A percentile compares a stretch with the other conserved stretches of the same genome.
phyloP scores from a whole-genome alignment of 768 basidiomycete genomes.

The Tulasnella sp. region DNA sequence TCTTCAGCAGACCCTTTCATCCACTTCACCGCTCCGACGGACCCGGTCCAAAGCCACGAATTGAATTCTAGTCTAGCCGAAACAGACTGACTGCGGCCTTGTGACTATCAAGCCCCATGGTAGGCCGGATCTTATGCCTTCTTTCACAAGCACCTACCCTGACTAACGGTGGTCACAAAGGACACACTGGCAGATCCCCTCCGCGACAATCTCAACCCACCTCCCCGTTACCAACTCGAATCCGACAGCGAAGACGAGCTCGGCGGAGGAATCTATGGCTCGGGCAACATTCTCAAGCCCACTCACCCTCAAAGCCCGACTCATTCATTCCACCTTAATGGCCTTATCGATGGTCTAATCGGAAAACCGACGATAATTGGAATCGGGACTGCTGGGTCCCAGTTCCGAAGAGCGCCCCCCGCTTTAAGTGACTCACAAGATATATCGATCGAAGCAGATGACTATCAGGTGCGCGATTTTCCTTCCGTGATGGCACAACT shows the following conservation, averaged over 20 bases:
- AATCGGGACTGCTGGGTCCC: neutral
- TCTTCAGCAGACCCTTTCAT: neutral
- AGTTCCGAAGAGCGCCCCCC: neutral
- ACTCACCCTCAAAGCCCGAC: neutral
- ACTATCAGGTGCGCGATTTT: neutral
- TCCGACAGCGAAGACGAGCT: slow-evolving; percentile 15
- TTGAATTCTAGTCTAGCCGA: neutral
- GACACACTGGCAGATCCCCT: neutral
- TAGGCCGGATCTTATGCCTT: neutral
- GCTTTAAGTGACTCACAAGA: neutral
- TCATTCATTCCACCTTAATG: neutral
- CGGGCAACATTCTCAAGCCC: neutral
- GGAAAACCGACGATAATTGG: neutral
- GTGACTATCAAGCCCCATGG: neutral
- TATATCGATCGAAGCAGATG: neutral
- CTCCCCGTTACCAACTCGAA: slow-evolving; percentile 1
- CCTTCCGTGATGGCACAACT: neutral
- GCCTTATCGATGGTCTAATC: neutral
- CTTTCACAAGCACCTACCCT: neutral
- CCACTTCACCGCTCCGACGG: neutral
- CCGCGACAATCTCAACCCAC: neutral
- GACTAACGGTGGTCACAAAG: neutral
- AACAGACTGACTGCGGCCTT: neutral
- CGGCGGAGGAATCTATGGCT: neutral
- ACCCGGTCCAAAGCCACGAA: neutral